Evolutionary conservation across 805 yeast genomes (phyloP).

Genomic region (Ascoidea tarda): DNA sequence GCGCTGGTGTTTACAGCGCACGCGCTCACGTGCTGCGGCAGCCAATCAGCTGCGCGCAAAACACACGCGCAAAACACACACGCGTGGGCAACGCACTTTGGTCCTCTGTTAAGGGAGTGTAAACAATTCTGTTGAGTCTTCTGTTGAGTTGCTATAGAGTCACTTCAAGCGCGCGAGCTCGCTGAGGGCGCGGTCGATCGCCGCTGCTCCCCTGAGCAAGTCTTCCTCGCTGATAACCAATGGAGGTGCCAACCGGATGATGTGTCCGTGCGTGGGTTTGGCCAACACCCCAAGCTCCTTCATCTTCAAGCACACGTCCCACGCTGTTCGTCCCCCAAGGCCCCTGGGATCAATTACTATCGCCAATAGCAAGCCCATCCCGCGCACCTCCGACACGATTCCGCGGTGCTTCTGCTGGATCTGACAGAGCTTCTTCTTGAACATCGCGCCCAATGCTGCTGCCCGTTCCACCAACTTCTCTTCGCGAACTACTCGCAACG

Average conservation of each 20-base stretch:
- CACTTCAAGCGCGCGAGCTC: not conserved
- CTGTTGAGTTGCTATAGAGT: too few species aligned
- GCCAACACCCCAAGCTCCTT: slow-evolving; percentile 83
- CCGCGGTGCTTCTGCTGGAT: slow-evolving; percentile 39
- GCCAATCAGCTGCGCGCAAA: too few species aligned
- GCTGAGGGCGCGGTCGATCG: slow-evolving; percentile 44
- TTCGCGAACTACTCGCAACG: slow-evolving; percentile 77
- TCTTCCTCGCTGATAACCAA: slow-evolving; percentile 83
- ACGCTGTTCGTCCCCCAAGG: slow-evolving; percentile 83
- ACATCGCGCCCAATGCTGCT: slow-evolving; percentile 48
- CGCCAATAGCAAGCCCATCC: slow-evolving; percentile 79
- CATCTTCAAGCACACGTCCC: slow-evolving; percentile 91
- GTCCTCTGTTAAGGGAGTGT: too few species aligned
- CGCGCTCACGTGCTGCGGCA: too few species aligned
- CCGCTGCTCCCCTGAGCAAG: slow-evolving; percentile 63
- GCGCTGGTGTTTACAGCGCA: too few species aligned
- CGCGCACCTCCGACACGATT: slow-evolving; percentile 53
- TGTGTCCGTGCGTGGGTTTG: slow-evolving; percentile 93
- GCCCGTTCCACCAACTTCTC: slow-evolving; percentile 80
- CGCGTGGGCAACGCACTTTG: too few species aligned
- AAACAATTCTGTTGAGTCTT: too few species aligned
- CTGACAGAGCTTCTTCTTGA: slow-evolving; percentile 42
- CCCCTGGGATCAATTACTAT: slow-evolving; percentile 77
- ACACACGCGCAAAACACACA: too few species aligned
- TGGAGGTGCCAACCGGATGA: slow-evolving; percentile 94